Base-by-base conservation (phyloP, 768 basidiomycete genomes). In the Neoboletus brunneissimus region DNA sequence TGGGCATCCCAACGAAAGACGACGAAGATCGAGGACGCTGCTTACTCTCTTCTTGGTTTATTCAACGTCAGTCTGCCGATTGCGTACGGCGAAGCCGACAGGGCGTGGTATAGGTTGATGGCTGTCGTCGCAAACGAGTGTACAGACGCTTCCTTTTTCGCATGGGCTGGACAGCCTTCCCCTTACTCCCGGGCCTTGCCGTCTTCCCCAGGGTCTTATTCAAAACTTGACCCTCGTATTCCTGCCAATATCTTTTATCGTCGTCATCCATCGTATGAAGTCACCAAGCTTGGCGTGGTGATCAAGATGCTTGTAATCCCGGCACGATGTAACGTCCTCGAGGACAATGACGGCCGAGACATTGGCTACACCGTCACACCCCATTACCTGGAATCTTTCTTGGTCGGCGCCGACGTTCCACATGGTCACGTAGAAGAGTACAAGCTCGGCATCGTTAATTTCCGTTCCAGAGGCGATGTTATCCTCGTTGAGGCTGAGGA, bases 1-100 rank as follows among this genome's bases (percentile, higher is more conserved):
- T 68, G 67, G 69, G 65, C 65, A 5, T 64, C 69, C 12, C 56
- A 60, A 32, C 58, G 69, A 34, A 63, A 32, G 38, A 70, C 68
- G 23, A 64, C 61, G 4, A 58, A 59, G 31, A 47, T 55, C 13
- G 68, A 71, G 46, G 68, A 70, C 40, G 27, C 31, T 8, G 64
- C 69, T 13, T 70, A 69, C 41, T 64, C 53, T 2, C 58, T 71
- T 18, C 52, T 70, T 7, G 64, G 64, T 18, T 16, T 68, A 15
- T 66, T 70, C 46, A 54, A 67, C 22, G 54, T 64, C 48, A 61
- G 54, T 20, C 44, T 71, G 9, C 55, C 67, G 2, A 56, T 71
- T 9, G 51, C 56, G 1, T 69, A 70, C 29, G 69, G 67, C 1
- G 69, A 67, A 37, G 67, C 57, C 5, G 51, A 58, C 13, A 51